A percentile compares a stretch with the other conserved stretches of the same genome.
phyloP scores from a whole-genome alignment of 306 rosid genomes.

The Lathyrus sativus region DNA sequence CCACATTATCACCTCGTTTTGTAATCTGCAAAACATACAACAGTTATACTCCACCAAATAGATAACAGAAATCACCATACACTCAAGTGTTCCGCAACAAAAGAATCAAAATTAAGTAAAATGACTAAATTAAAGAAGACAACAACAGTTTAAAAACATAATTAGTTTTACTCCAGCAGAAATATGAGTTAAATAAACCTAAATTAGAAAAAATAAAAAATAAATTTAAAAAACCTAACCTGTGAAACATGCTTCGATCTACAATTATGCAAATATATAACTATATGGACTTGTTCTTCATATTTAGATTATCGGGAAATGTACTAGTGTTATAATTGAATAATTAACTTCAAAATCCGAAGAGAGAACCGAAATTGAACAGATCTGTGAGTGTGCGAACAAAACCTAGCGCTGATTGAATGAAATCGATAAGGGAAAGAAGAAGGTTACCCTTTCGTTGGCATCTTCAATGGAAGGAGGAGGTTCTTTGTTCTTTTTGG shows the following conservation, averaged over 20 bases:
- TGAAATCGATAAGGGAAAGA: background rate
- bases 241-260: no score
- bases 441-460: constrained; percentile 60
- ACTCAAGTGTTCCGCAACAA: background rate
- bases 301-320: no score
- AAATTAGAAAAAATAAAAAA: background rate
- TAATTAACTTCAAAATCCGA: no score
- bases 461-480: constrained; percentile 89
- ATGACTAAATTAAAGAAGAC: background rate
- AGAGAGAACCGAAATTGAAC: background rate
- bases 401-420: background rate
- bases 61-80: background rate
- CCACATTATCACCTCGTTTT: constrained; percentile 88
- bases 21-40: constrained; percentile 52
- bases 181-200: background rate
- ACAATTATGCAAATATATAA: no score
- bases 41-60: constrained; percentile 19
- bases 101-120: constrained; percentile 16
- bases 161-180: background rate
- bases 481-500: constrained; percentile 83
- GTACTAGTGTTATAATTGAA: no score
- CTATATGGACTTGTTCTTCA: no score
- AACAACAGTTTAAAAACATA: background rate
- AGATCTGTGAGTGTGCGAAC: constrained; percentile 16
- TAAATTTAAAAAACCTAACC: no score